Evolutionary conservation across 345 rosid species (phyloP), one percentile per base, ranked within the genome.

Genomic region (Eucalyptus decipiens): DNA sequence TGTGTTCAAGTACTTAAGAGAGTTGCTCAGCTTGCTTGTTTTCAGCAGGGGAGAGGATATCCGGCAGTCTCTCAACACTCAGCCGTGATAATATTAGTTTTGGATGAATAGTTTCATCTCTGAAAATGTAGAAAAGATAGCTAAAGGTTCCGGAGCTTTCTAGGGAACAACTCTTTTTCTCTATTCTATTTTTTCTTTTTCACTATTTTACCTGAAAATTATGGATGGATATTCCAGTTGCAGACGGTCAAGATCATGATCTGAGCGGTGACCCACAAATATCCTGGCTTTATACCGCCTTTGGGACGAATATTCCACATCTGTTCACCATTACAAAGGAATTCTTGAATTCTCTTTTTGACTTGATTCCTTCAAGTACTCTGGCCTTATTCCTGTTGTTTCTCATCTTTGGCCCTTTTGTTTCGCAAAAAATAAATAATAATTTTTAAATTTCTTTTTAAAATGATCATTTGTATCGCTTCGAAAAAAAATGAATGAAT

Each of bases 1-100:
- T 93, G 99, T n/a, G 98, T 94, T 95, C 85, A 97, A 90, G 93
- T 95, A 93, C 91, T 94, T 97, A 86, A 97, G 97, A 85, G 99
- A 94, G 92, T 97, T 95, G 94, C 98, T 96, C 86, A 96, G 98
- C 96, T 95, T 96, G 98, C 97, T 97, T 88, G 99, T 95, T 91
- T 97, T 97, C 99, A 97, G 92, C 91, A 96, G 89, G 10, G 99
- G 58, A 52, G 98, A 51, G 98, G 99, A 62, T 97, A 96, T 90
- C 94, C 94, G 26, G 99, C 97, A 21, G 96, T 93, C 88, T 97
- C 99, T 94, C 99, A 95, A 87, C 86, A 89, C 9, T 30, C 34
- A 62, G 42, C n/a, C 28, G 30, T 40, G 50, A 86, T 11, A 15
- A 21, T 50, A 13, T 32, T 51, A 45, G 10, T 30, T 47, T 37